Percentiles rank a stretch among this genome's conserved stretches.
These are phyloP conservation scores for Cordyceps cicadae DNA, from an alignment of 2,329 filamentous ascomycete genomes.

Conservation along the genomic window DNA sequence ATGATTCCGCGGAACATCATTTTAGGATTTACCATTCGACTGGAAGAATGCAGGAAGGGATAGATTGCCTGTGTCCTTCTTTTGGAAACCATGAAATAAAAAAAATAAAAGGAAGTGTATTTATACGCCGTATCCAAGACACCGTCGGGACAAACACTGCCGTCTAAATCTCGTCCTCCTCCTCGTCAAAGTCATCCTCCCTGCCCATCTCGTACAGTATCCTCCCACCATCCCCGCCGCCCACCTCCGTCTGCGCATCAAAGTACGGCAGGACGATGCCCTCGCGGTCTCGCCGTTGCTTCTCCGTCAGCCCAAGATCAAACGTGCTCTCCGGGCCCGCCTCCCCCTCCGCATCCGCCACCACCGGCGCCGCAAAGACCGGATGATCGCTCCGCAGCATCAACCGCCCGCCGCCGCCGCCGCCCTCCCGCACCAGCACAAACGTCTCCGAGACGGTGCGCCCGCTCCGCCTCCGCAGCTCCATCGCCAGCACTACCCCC, in stretches of 20 bases:
- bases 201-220: slow-evolving; percentile 96
- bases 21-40: too few relatives aligned
- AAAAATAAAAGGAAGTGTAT: too few relatives aligned
- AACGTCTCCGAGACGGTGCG: slow-evolving; percentile 65
- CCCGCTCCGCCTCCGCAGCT: slow-evolving; percentile 76
- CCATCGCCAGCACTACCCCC: slow-evolving; percentile 71
- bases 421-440: slow-evolving; percentile 31
- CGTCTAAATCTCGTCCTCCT: slow-evolving; percentile 76
- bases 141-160: too few relatives aligned
- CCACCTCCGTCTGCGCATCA: slow-evolving; percentile 79
- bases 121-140: too few relatives aligned
- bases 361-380: slow-evolving; percentile 46
- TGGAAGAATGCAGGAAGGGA: too few relatives aligned
- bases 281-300: slow-evolving; percentile 78
- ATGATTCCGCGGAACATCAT: too few relatives aligned
- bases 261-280: slow-evolving; percentile 91
- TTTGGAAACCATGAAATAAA: too few relatives aligned
- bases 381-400: slow-evolving; percentile 70
- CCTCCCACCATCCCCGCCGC: slow-evolving; percentile 75
- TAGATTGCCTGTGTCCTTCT: too few relatives aligned
- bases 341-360: slow-evolving; percentile 28
- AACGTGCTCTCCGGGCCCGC: slow-evolving; percentile 69
- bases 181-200: slow-evolving; percentile 95
- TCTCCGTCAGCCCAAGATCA: slow-evolving; percentile 77
- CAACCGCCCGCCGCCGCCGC: slow-evolving; percentile 24